Evolutionary conservation across 1,284 basidiomycete species (phyloP).

Genomic region (Ustilago bromivora): DNA sequence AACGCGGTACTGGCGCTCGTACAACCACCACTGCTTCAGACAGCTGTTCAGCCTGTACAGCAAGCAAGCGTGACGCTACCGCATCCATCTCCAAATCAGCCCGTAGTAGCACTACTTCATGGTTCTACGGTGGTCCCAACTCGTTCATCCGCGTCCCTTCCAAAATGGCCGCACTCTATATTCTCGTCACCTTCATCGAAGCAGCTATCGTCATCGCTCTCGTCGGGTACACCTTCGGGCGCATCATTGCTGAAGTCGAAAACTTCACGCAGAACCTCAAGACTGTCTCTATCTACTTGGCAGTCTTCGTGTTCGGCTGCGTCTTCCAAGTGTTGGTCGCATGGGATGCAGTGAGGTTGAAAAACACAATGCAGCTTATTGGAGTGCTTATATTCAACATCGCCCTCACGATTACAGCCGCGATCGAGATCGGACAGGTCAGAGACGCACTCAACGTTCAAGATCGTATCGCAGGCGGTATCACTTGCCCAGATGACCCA

Average conservation of each 20-base stretch:
- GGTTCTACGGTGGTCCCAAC: slow-evolving; percentile 26
- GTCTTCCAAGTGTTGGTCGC: slow-evolving; percentile 58
- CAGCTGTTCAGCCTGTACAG: slow-evolving; percentile 12
- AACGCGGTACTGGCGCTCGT: neutral
- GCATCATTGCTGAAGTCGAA: slow-evolving; percentile 41
- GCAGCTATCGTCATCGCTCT: slow-evolving; percentile 53
- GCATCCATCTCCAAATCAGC: slow-evolving; percentile 40
- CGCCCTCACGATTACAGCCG: slow-evolving; percentile 57
- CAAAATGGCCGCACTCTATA: slow-evolving; percentile 24
- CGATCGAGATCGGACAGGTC: slow-evolving; percentile 60
- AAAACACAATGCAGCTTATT: slow-evolving; percentile 64
- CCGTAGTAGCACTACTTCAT: slow-evolving; percentile 30
- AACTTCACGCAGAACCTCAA: slow-evolving; percentile 60
- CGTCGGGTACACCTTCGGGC: slow-evolving; percentile 55
- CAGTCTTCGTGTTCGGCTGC: slow-evolving; percentile 59
- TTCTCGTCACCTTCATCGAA: slow-evolving; percentile 47
- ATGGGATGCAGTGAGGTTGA: slow-evolving; percentile 59
- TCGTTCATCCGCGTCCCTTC: slow-evolving; percentile 41
- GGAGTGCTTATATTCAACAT: slow-evolving; percentile 62
- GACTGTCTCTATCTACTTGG: slow-evolving; percentile 61
- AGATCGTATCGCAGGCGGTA: slow-evolving; percentile 31
- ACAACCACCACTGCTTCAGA: neutral
- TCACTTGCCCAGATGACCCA: slow-evolving; percentile 37
- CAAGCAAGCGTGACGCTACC: slow-evolving; percentile 27
- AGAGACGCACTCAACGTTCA: slow-evolving; percentile 51